phyloP scores from a whole-genome alignment of 768 basidiomycete genomes.

The Mycena chlorophos region DNA sequence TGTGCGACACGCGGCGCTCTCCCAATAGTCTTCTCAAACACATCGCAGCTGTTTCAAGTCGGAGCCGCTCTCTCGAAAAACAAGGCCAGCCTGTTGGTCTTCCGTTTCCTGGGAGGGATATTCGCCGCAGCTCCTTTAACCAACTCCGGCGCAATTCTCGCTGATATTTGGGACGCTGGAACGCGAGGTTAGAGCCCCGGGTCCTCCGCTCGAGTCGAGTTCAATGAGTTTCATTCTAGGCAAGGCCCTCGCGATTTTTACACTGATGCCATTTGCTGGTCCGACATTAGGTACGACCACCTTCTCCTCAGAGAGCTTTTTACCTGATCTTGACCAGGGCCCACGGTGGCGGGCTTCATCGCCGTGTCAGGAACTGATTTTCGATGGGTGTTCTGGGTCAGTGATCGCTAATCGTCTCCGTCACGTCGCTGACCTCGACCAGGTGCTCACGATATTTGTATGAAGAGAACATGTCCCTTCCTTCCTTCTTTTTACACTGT shows the following conservation, averaged over 20 bases:
- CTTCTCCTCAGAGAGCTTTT: neutral
- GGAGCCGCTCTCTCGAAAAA: slow-evolving; percentile 64
- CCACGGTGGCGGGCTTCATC: slow-evolving; percentile 52
- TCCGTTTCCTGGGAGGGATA: slow-evolving; percentile 69
- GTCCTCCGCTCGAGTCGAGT: neutral
- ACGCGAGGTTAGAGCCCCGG: slow-evolving; percentile 38
- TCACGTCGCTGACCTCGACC: too few relatives aligned
- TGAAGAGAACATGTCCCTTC: slow-evolving; percentile 21
- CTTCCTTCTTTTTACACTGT: neutral
- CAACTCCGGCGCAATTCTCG: slow-evolving; percentile 60
- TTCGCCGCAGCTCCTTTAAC: slow-evolving; percentile 71
- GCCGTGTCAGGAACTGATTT: slow-evolving; percentile 45
- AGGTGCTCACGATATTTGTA: slow-evolving; percentile 59
- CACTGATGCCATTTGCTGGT: slow-evolving; percentile 66
- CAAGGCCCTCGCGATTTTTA: slow-evolving; percentile 65
- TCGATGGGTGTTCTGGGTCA: slow-evolving; percentile 68
- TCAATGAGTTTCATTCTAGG: slow-evolving; percentile 22
- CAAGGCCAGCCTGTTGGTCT: slow-evolving; percentile 60
- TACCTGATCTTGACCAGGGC: slow-evolving; percentile 37
- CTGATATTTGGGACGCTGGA: slow-evolving; percentile 63
- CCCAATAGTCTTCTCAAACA: neutral
- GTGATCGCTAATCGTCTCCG: too few relatives aligned
- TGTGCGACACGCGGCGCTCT: slow-evolving; percentile 32
- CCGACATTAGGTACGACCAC: slow-evolving; percentile 30
- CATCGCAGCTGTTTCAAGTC: slow-evolving; percentile 56